These are phyloP conservation scores for Passalora sequoiae DNA, from an alignment of 2,329 filamentous ascomycete species.

Conservation along the genomic window DNA sequence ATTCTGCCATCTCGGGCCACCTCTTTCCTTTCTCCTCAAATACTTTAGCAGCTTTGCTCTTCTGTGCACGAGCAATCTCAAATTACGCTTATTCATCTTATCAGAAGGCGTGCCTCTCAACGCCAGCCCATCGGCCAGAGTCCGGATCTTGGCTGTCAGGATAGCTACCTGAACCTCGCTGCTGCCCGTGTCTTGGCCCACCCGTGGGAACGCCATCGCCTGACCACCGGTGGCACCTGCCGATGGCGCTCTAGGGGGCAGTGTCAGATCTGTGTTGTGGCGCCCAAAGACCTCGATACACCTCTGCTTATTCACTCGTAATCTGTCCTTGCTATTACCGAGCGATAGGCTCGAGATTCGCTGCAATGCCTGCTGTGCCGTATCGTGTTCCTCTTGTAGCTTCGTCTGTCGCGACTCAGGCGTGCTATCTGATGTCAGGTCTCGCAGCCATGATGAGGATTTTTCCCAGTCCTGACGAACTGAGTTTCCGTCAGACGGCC, in stretches of 20 bases:
- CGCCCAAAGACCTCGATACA: conserved; percentile 85
- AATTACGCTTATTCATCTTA: conserved; percentile 88
- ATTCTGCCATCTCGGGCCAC: conserved; percentile 83
- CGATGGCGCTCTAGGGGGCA: conserved; percentile 55
- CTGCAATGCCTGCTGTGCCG: conserved; percentile 67
- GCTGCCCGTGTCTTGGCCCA: conserved; percentile 89
- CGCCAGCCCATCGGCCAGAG: conserved; percentile 67
- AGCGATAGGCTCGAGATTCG: conserved; percentile 76
- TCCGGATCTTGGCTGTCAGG: conserved; percentile 86
- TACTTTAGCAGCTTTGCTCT: conserved; percentile 86
- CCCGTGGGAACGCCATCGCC: conserved; percentile 52
- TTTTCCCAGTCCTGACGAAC: conserved; percentile 11
- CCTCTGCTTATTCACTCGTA: conserved; percentile 75
- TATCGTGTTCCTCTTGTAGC: conserved; percentile 39
- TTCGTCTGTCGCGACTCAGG: conserved; percentile 43
- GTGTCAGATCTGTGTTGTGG: conserved; percentile 72
- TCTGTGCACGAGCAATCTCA: conserved; percentile 78
- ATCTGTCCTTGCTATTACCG: conserved; percentile 69
- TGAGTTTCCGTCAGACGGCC: conserved; percentile 1
- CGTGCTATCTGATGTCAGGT: conserved; percentile 33
- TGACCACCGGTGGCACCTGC: conserved; percentile 19
- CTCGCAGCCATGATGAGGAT: conserved; percentile 3
- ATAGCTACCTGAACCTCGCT: conserved; percentile 98
- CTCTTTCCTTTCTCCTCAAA: conserved; percentile 81
- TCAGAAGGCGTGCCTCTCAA: conserved; percentile 67